phyloP scores from a whole-genome alignment of 2,329 filamentous ascomycete genomes.

The Thielaviopsis ethacetica region DNA sequence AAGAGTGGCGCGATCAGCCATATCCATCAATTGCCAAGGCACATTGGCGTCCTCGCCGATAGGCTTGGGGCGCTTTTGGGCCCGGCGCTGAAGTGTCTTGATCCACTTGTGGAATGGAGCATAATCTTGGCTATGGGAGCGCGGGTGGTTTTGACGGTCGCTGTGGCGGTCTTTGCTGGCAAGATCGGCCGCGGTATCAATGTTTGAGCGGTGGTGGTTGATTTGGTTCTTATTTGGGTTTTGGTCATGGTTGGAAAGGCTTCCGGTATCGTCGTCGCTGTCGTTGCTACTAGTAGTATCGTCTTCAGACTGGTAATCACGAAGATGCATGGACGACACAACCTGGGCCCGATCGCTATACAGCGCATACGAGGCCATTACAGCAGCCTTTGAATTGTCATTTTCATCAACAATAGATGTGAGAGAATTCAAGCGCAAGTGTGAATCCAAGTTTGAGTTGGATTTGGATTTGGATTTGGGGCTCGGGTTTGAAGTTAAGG shows the following conservation, averaged over 20 bases:
- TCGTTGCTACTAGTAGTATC: background rate
- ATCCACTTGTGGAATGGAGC: conserved; percentile 58
- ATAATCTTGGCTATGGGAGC: background rate
- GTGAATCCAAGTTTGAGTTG: background rate
- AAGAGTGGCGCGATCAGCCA: conserved; percentile 15
- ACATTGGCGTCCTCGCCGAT: conserved; percentile 16
- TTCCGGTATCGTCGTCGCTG: conserved; percentile 1
- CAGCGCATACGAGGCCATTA: conserved; percentile 12
- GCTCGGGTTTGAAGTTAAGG: background rate
- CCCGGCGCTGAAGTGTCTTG: conserved; percentile 47
- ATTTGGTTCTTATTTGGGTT: background rate
- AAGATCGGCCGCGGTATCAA: background rate
- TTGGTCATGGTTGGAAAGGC: background rate
- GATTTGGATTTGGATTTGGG: background rate
- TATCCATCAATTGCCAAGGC: conserved; percentile 21
- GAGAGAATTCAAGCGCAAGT: conserved; percentile 8
- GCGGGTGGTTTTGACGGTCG: background rate
- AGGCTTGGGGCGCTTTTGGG: conserved; percentile 22
- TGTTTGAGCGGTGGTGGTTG: background rate
- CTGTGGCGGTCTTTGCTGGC: background rate
- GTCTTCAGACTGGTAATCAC: conserved; percentile 1
- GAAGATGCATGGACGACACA: conserved; percentile 2
- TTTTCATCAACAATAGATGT: conserved; percentile 11
- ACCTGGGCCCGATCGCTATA: conserved; percentile 9
- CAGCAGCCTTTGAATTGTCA: conserved; percentile 9